Percentiles rank a stretch among this genome's conserved stretches.
These are phyloP conservation scores for Rosa persica DNA, from an alignment of 306 rosid genomes.

Conservation along the genomic window DNA sequence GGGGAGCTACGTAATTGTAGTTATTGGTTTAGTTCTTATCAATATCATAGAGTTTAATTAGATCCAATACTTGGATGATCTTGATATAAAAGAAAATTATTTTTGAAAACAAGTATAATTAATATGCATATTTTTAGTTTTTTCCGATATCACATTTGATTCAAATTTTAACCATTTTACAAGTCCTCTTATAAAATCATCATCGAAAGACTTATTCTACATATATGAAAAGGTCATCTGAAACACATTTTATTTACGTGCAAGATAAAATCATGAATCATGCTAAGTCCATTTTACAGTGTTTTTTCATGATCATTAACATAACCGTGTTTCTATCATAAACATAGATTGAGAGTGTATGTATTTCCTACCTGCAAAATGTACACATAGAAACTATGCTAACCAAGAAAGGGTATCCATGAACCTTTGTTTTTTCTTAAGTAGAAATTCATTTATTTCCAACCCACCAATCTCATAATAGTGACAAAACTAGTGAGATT, in stretches of 20 bases:
- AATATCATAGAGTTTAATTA: background rate
- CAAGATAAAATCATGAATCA: background rate
- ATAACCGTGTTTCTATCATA: background rate
- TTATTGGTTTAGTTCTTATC: too few relatives aligned
- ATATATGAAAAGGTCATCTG: background rate
- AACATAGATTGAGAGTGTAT: background rate
- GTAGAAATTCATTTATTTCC: too few relatives aligned
- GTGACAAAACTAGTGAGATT: too few relatives aligned
- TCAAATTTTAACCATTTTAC: background rate
- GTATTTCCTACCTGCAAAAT: background rate
- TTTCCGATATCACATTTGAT: background rate
- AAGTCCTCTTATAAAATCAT: background rate
- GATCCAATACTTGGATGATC: background rate
- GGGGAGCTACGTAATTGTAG: too few relatives aligned
- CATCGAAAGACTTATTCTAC: background rate
- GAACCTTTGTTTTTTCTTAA: too few relatives aligned
- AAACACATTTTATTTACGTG: background rate
- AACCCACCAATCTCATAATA: too few relatives aligned
- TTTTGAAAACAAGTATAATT: background rate
- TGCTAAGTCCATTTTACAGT: background rate
- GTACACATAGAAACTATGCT: background rate
- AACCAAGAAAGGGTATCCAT: too few relatives aligned
- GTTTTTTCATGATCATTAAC: background rate
- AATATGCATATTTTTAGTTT: background rate
- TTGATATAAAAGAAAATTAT: background rate